These are phyloP conservation scores for Lepidium aucheri DNA, from an alignment of 345 rosid genomes.

Conservation along the genomic window DNA sequence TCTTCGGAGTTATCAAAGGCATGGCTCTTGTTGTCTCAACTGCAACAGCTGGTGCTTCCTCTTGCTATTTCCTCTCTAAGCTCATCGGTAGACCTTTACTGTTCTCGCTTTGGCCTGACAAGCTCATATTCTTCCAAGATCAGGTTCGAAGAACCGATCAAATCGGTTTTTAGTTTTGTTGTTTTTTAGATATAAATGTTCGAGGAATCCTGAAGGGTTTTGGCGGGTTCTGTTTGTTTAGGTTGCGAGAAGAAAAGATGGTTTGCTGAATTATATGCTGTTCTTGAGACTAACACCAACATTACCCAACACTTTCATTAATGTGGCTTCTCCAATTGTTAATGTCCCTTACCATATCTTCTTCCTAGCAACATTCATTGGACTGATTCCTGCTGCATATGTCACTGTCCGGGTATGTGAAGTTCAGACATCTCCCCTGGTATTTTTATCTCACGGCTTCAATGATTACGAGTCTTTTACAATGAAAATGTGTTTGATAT, in stretches of 20 bases:
- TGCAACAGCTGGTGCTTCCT: constrained; percentile 97
- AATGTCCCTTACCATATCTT: constrained; percentile 86
- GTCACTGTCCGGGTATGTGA: constrained; percentile 73
- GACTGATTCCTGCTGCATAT: constrained; percentile 87
- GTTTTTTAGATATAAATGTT: not conserved
- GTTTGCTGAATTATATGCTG: constrained; percentile 77
- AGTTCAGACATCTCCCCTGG: not conserved
- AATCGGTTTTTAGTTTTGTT: not conserved
- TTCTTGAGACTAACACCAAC: constrained; percentile 91
- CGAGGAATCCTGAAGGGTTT: not conserved
- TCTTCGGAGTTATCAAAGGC: constrained; percentile 83
- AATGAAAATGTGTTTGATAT: not conserved
- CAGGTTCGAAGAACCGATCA: constrained; percentile 41
- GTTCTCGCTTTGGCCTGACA: constrained; percentile 85
- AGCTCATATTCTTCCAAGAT: constrained; percentile 71
- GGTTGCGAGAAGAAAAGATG: constrained; percentile 69
- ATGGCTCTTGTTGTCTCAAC: constrained; percentile 75
- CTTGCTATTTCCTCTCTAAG: constrained; percentile 83
- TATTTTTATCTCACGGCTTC: not conserved
- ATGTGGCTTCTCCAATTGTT: constrained; percentile 89
- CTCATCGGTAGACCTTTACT: constrained; percentile 77
- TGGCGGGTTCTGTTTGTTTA: constrained; percentile 28
- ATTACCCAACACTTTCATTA: constrained; percentile 84
- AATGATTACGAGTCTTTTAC: not conserved
- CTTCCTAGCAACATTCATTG: constrained; percentile 70